phyloP scores from a whole-genome alignment of 1,284 basidiomycete species.

The Cutaneotrichosporon mucoides region DNA sequence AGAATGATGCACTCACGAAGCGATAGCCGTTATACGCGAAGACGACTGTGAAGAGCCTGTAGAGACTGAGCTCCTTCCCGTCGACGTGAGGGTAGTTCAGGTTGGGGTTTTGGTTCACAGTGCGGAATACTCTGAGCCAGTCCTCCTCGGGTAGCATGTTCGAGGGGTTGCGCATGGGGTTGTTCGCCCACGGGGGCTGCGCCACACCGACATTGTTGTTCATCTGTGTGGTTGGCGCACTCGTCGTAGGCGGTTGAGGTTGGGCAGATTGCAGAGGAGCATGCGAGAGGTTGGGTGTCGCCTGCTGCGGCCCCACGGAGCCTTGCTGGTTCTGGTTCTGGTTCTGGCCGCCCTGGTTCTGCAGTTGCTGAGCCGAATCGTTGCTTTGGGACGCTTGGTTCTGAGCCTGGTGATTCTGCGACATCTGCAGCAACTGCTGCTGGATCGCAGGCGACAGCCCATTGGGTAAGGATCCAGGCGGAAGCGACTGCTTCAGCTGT shows the following conservation, averaged over 20 bases:
- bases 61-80: slow-evolving; percentile 17
- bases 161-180: slow-evolving; percentile 1
- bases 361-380: not conserved
- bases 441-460: slow-evolving; percentile 9
- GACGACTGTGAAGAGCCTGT: slow-evolving; percentile 17
- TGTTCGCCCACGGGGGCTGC: not conserved
- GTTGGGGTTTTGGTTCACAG: slow-evolving; percentile 9
- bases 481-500: slow-evolving; percentile 6
- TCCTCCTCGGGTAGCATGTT: slow-evolving; percentile 12
- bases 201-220: not conserved
- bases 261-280: not conserved
- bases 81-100: slow-evolving; percentile 16
- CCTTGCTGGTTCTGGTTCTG: not conserved
- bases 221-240: not conserved
- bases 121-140: slow-evolving; percentile 12
- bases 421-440: slow-evolving; percentile 14
- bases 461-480: slow-evolving; percentile 6
- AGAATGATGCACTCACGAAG: slow-evolving; percentile 3
- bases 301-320: slow-evolving; percentile 6
- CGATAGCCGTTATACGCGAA: slow-evolving; percentile 18
- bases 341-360: slow-evolving; percentile 1
- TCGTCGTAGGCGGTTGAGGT: not conserved
- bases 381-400: slow-evolving; percentile 1
- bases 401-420: slow-evolving; percentile 8
- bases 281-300: slow-evolving; percentile 7